Evolutionary conservation across 2,329 filamentous ascomycete genomes (phyloP), one percentile per base, ranked within the genome.

Genomic region (Hawksworthiomyces lignivorus): DNA sequence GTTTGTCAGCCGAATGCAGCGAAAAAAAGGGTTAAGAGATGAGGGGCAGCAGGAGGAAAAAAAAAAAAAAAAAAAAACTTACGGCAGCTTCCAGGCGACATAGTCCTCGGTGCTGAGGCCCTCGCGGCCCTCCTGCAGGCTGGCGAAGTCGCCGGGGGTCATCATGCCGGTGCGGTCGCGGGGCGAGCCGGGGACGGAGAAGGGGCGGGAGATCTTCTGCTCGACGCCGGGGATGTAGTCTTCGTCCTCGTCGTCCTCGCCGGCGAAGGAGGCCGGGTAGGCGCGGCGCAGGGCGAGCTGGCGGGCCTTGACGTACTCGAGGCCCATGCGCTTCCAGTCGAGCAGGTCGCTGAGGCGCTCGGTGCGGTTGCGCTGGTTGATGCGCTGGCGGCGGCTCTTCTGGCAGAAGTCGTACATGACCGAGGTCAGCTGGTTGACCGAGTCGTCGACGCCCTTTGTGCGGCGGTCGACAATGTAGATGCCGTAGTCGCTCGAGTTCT

Each of bases 321-420:
- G 83, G 18, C 92, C 92, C 92, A 98, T 98, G 37, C 92, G 78
- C 75, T 97, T 97, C 92, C 92, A 98, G 67, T 98, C 92, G 30
- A 98, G 74, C 46, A 98, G 72, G 60, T 98, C 92, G 57, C 88
- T 94, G 41, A 98, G 70, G 36, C 92, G 80, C 70, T 98, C 92
- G 0, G 92, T 98, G 41, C 92, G 80, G 66, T 98, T 98, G 37
- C 92, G 80, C 69, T 97, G 92, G 73, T 98, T 98, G 74, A 98
- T 98, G 38, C 92, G 86, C 65, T 98, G 92, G 47, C 92, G 81
- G 44, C 88, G 84, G 63, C 86, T 94, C 79, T 98, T 98, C 59
- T 75, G 76, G 48, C 84, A 84, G 60, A 96, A 98, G 35, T 97
- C 87, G 59, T 82, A 92, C 90, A 98, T 97, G 69, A 78, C 85